Conservation (phyloP, 1,284 basidiomycete genomes). For the Cryptococcus wingfieldii region DNA sequence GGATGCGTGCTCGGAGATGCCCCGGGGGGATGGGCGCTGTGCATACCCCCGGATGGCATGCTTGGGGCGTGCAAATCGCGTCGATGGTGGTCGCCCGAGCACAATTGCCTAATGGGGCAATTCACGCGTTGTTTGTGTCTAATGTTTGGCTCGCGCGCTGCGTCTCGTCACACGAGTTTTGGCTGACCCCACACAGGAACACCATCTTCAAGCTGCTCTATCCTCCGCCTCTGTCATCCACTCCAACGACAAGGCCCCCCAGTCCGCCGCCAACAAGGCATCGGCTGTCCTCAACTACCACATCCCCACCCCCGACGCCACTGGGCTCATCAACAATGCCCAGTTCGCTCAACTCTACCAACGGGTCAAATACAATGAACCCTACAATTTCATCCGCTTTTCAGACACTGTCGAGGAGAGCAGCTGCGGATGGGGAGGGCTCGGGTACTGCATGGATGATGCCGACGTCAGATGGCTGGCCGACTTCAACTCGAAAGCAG, state of each 20-base stretch:
- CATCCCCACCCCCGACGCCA: constrained; percentile 89
- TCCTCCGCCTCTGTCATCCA: constrained; percentile 46
- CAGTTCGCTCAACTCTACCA: constrained; percentile 67
- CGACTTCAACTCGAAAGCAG: constrained; percentile 83
- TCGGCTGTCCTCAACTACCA: constrained; percentile 56
- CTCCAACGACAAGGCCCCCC: constrained; percentile 26
- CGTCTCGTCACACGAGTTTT: constrained; percentile 44
- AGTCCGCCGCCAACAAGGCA: constrained; percentile 12
- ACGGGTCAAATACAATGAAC: constrained; percentile 65
- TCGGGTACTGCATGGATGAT: constrained; percentile 87
- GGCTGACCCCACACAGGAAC: constrained; percentile 62
- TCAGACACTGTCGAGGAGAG: constrained; percentile 85
- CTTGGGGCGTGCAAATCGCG: neutral
- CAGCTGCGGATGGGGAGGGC: constrained; percentile 45
- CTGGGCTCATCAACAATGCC: constrained; percentile 65
- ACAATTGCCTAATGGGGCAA: constrained; percentile 25
- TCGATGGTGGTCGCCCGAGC: neutral
- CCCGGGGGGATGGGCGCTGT: neutral
- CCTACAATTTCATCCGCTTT: constrained; percentile 73
- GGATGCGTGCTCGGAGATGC: neutral
- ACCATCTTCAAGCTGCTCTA: constrained; percentile 72
- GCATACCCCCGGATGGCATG: constrained; percentile 4
- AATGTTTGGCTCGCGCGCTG: neutral
- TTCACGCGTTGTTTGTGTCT: constrained; percentile 8
- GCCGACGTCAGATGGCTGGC: constrained; percentile 92